Percentiles rank a stretch among this genome's conserved stretches.
Evolutionary conservation across 2,329 filamentous ascomycete species (phyloP).

Genomic region (Furcasterigmium furcatum): DNA sequence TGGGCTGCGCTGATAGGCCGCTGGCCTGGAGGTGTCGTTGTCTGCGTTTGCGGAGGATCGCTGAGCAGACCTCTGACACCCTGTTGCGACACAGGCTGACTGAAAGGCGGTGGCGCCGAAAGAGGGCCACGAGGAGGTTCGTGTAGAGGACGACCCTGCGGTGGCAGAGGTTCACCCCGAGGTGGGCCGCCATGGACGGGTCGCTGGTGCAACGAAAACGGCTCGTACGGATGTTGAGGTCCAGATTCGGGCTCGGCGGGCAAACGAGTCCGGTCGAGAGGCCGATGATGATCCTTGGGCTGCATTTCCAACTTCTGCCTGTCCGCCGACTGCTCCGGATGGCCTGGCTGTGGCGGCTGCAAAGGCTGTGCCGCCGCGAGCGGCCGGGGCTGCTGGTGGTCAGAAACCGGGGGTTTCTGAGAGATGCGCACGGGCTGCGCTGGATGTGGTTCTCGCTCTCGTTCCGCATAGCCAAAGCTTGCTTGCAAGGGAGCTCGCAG

Average conservation of each 20-base stretch:
- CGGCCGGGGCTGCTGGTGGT: constrained; percentile 29
- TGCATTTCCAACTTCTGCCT: constrained; percentile 8
- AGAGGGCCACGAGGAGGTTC: constrained; percentile 35
- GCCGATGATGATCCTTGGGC: constrained; percentile 22
- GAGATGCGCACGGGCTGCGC: constrained; percentile 33
- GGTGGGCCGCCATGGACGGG: constrained; percentile 36
- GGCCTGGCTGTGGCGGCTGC: constrained; percentile 24
- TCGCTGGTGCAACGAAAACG: constrained; percentile 35
- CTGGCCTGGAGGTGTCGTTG: constrained; percentile 22
- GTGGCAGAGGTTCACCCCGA: constrained; percentile 34
- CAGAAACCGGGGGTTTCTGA: constrained; percentile 32
- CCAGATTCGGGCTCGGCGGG: constrained; percentile 22
- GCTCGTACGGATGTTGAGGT: constrained; percentile 39
- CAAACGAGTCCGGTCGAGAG: constrained; percentile 19
- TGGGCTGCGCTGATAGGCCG: constrained; percentile 7
- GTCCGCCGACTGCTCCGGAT: constrained; percentile 21
- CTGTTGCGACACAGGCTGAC: constrained; percentile 34
- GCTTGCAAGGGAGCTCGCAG: constrained; percentile 37
- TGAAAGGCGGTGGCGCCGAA: constrained; percentile 28
- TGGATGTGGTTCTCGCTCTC: constrained; percentile 29
- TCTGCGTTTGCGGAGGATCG: constrained; percentile 29
- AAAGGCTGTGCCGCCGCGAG: constrained; percentile 29
- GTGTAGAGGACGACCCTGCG: constrained; percentile 33
- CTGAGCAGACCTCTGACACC: constrained; percentile 35
- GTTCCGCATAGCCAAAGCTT: constrained; percentile 41